phyloP scores from a whole-genome alignment of 1,284 basidiomycete genomes.

The Gymnopus androsaceus region DNA sequence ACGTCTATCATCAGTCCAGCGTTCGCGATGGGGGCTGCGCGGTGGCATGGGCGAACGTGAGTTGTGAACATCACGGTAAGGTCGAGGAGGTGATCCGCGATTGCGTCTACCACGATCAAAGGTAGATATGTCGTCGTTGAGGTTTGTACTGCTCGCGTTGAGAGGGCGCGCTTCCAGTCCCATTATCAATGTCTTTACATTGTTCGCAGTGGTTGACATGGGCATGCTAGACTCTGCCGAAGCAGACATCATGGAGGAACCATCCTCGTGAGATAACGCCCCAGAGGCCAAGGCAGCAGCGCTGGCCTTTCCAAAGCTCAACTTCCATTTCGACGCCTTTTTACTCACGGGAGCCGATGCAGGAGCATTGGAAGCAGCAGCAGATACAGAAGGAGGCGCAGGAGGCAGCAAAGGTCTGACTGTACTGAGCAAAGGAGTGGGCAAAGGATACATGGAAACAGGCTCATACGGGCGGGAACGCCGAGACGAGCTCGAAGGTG shows the following conservation, averaged over 20 bases:
- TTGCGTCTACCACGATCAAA: conserved; percentile 44
- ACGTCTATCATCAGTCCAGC: conserved; percentile 26
- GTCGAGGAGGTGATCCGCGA: conserved; percentile 22
- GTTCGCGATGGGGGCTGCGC: conserved; percentile 25
- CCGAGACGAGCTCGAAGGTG: conserved; percentile 10
- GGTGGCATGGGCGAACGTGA: conserved; percentile 16
- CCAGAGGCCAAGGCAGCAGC: conserved; percentile 30
- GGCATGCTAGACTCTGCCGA: conserved; percentile 24
- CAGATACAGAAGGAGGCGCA: conserved; percentile 18
- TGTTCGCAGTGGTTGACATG: conserved; percentile 63
- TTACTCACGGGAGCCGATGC: conserved; percentile 47
- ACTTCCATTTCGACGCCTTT: conserved; percentile 81
- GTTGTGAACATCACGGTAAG: conserved; percentile 12
- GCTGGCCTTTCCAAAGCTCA: conserved; percentile 67
- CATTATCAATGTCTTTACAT: conserved; percentile 72
- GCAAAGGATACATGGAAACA: conserved; percentile 42
- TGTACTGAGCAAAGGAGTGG: conserved; percentile 34
- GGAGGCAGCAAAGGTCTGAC: conserved; percentile 19
- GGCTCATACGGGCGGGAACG: conserved; percentile 38
- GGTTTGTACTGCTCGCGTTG: conserved; percentile 19
- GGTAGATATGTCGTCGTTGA: conserved; percentile 31
- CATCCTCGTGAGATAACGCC: conserved; percentile 41
- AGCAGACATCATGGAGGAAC: conserved; percentile 28
- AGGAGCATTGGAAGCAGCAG: conserved; percentile 25
- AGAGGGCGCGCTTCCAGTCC: conserved; percentile 51